A percentile compares a stretch with the other conserved stretches of the same genome.
Evolutionary conservation across 176 grass and related monocot genomes (phyloP).

Genomic region (Puya raimondii): DNA sequence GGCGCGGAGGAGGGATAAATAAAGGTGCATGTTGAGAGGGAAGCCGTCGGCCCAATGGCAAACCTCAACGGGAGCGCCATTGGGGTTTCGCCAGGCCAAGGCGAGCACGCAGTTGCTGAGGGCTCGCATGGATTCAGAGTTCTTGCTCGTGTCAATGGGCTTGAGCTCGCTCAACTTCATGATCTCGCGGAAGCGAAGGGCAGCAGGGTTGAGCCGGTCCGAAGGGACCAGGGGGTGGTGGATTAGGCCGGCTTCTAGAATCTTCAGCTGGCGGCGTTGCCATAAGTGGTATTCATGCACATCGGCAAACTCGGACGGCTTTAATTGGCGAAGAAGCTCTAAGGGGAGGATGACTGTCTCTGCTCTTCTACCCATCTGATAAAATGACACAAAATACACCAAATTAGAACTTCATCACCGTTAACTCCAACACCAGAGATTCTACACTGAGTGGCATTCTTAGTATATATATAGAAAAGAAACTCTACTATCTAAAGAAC

Average conservation of each 20-base stretch:
- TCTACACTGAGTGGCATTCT: no score
- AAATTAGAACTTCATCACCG: neutral
- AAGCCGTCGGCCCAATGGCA: conserved; percentile 63
- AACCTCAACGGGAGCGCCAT: conserved; percentile 20
- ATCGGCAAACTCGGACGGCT: conserved; percentile 33
- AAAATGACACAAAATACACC: neutral
- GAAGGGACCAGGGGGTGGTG: conserved; percentile 30
- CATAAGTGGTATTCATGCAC: conserved; percentile 37
- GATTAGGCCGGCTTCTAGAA: conserved; percentile 48
- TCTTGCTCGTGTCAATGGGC: conserved; percentile 34
- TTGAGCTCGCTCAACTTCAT: conserved; percentile 4
- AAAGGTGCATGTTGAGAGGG: conserved; percentile 64
- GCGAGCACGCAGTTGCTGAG: conserved; percentile 21
- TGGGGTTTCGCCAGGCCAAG: conserved; percentile 32
- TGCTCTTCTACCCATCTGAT: conserved; percentile 28
- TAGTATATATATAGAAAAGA: no score
- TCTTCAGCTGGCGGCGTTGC: conserved; percentile 50
- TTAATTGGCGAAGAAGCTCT: conserved; percentile 58
- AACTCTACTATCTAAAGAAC: no score
- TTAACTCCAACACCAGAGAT: neutral
- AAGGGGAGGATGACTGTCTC: conserved; percentile 49
- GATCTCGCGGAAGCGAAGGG: conserved; percentile 24
- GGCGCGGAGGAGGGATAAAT: conserved; percentile 44
- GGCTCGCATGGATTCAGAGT: conserved; percentile 35
- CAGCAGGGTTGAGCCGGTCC: conserved; percentile 18